A percentile compares a stretch with the other conserved stretches of the same genome.
Evolutionary conservation across 306 rosid genomes (phyloP).

Genomic region (Abrus precatorius): DNA sequence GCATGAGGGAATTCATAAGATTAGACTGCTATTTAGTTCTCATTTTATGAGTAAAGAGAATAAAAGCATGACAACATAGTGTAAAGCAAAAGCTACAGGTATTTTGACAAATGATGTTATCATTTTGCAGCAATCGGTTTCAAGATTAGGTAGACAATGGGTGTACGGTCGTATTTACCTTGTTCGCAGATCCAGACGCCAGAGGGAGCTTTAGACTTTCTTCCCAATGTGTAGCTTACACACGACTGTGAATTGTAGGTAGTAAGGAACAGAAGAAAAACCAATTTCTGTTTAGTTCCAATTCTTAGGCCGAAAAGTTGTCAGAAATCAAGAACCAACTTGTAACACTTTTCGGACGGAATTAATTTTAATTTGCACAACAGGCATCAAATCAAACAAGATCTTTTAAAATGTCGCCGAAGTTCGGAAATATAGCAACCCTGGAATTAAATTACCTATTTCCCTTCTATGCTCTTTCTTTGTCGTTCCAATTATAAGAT

Average conservation of each 20-base stretch:
- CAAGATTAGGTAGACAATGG: conserved; percentile 73
- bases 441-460: no score
- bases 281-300: background rate
- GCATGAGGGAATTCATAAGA: background rate
- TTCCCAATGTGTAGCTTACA: background rate
- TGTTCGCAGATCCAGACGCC: conserved; percentile 59
- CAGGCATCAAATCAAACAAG: no score
- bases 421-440: no score
- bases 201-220: conserved; percentile 50
- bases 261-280: background rate
- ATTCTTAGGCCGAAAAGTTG: conserved; percentile 9
- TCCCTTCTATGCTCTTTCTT: no score
- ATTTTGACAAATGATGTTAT: background rate
- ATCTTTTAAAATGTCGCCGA: no score
- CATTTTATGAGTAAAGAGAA: background rate
- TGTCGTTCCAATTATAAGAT: no score
- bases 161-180: conserved; percentile 79
- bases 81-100: conserved; percentile 1
- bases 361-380: no score
- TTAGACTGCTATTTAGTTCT: background rate
- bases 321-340: conserved; percentile 1
- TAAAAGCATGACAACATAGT: background rate
- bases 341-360: conserved; percentile 9
- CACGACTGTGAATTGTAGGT: conserved; percentile 43
- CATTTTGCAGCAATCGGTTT: conserved; percentile 64